Percentiles rank a stretch among this genome's conserved stretches.
phyloP scores from a whole-genome alignment of 2,329 filamentous ascomycete genomes.

The Leptographium galeiforme region DNA sequence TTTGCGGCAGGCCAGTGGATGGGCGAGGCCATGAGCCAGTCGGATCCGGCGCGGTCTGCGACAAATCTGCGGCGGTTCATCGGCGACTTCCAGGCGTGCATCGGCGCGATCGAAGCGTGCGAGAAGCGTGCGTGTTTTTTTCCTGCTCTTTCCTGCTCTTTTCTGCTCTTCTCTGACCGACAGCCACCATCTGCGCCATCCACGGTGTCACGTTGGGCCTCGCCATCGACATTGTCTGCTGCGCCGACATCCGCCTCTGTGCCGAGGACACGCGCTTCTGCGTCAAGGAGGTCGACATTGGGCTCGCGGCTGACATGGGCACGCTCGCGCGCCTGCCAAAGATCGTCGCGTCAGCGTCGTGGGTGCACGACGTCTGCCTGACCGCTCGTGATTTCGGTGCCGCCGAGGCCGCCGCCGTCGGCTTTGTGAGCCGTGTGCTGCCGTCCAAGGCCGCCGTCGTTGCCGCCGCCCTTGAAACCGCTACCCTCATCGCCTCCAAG shows the following conservation, averaged over 20 bases:
- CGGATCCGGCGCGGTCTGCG: constrained; percentile 54
- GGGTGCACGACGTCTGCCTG: constrained; percentile 68
- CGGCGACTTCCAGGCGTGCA: constrained; percentile 64
- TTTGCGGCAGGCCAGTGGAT: constrained; percentile 47
- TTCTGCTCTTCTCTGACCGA: neutral
- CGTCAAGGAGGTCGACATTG: constrained; percentile 75
- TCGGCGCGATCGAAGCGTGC: constrained; percentile 67
- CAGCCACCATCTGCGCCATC: constrained; percentile 68
- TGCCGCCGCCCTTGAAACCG: constrained; percentile 48
- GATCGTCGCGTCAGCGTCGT: constrained; percentile 54
- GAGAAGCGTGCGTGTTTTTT: constrained; percentile 58
- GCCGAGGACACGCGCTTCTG: constrained; percentile 46
- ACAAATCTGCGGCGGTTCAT: constrained; percentile 53
- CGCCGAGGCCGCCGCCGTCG: constrained; percentile 54
- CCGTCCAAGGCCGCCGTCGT: constrained; percentile 51
- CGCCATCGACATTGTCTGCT: constrained; percentile 59
- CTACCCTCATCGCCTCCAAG: constrained; percentile 57
- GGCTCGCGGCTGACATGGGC: constrained; percentile 66
- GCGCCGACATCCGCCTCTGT: constrained; percentile 58
- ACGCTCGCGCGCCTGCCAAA: constrained; percentile 63
- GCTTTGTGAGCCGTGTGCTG: constrained; percentile 55
- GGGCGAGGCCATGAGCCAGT: constrained; percentile 30
- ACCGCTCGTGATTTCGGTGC: constrained; percentile 57
- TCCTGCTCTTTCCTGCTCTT: constrained; percentile 10
- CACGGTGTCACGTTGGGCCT: constrained; percentile 70